Base-by-base conservation (phyloP, 1,284 basidiomycete genomes). In the Trichosporon ovoides region DNA sequence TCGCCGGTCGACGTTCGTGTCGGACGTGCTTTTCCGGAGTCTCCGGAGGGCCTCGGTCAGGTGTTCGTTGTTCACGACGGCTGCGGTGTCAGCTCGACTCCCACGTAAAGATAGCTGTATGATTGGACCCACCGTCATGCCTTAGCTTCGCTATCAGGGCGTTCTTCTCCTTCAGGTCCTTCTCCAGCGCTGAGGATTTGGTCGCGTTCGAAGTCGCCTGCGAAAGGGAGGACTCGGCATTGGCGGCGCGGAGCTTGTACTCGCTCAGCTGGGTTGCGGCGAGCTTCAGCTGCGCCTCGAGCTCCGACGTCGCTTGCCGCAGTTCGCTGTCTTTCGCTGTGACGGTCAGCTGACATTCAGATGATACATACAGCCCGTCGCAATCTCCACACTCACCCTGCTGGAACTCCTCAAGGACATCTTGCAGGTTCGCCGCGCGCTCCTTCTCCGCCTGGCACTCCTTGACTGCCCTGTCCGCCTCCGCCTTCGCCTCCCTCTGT, bases 11-110 rank as follows among this genome's bases (percentile, higher is more conserved):
- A 98, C 95, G 62, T 90, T 95, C 53, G 84, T 87, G 60, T 91
- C 90, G 1, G 88, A 85, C 3, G 89, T 87, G 61, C 87, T 89
- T 65, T 87, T 87, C 36, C 92, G 85, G 46, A 98, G 80, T 20
- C 95, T 85, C 14, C 94, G 87, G 16, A 99, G 83, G 0, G 96
- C 94, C 76, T 98, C 94, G 66, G 93, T 97, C 9, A 99, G 82
- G 70, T 99, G 95, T 72, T 98, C 95, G 69, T 98, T 98, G 71
- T 95, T 86, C 57, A 98, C 93, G 10, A 96, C 91, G 51, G 88
- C 92, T 94, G 65, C 20, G 53, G n/a, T 62, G 28, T 72, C 34
- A 38, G 59, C n/a, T 35, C 20, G 49, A 43, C 6, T 14, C 7
- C 16, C 35, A 40, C 46, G n/a, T n/a, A n/a, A n/a, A n/a, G n/a